Evolutionary conservation across 441 rosid species (phyloP).

Genomic region (Raphanus hybrid): DNA sequence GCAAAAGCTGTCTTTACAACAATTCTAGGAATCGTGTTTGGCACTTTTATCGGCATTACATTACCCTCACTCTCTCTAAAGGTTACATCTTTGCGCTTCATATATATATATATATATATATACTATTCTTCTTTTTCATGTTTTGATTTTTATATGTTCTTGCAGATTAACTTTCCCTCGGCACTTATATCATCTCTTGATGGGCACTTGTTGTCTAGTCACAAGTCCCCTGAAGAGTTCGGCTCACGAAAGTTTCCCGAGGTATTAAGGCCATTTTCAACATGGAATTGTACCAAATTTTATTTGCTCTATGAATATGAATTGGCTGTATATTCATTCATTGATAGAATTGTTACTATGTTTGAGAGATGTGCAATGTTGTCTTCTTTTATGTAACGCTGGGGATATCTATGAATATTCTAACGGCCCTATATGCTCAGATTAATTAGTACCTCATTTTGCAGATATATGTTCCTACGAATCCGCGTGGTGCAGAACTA

Average conservation of each 20-base stretch:
- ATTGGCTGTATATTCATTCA: neutral
- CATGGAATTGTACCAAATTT: too few species aligned
- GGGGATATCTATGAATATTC: neutral
- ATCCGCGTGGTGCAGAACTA: constrained; percentile 89
- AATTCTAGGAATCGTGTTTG: constrained; percentile 70
- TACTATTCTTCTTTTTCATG: neutral
- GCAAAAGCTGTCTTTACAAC: constrained; percentile 57
- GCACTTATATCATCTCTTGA: constrained; percentile 56
- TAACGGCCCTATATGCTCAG: too few species aligned
- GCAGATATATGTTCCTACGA: constrained; percentile 84
- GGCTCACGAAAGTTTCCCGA: too few species aligned
- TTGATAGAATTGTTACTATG: neutral
- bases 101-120: neutral
- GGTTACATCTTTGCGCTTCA: constrained; percentile 47
- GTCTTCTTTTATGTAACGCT: neutral
- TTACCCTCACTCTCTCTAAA: constrained; percentile 68
- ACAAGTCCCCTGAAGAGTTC: too few species aligned
- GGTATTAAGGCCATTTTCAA: too few species aligned
- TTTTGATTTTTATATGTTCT: constrained; percentile 3
- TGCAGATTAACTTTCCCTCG: constrained; percentile 69
- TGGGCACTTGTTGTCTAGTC: too few species aligned
- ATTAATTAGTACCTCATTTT: neutral
- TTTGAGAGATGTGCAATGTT: neutral
- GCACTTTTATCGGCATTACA: constrained; percentile 73
- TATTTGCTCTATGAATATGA: neutral